Base-by-base conservation (phyloP, 306 rosid species). In the Quercus mongolica region DNA sequence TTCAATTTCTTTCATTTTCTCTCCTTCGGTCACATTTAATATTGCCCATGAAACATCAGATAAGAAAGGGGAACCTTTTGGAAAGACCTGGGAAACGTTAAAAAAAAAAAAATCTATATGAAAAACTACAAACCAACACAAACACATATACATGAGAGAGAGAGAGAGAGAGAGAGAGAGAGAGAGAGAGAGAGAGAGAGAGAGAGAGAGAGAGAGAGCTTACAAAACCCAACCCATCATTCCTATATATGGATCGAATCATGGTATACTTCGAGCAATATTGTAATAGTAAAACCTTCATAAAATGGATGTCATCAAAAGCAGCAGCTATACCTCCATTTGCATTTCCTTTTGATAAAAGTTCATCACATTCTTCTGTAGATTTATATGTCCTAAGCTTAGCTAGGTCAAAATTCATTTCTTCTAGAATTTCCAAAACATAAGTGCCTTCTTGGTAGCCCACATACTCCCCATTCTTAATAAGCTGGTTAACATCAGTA, bases 1-100 rank as follows among this genome's bases (percentile, higher is more conserved):
- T 77, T 90, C 89, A 11, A 87, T 87, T 20, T 49, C 31, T 74
- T 49, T 80, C 85, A 89, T 86, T 71, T 23, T 75, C 3, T 80
- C 85, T 77, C 92, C 90, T 17, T 85, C 90, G 0, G 88, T 85
- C 78, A 90, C 85, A 7, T 80, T 83, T 19, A 90, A 71, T 35
- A 92, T 76, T 55, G 88, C 90, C 57, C 84, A 83, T 26, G 97
- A 92, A 33, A 90, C 75, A 58, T 90, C 90, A 1, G 76, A 71
- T 2, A 80, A 77, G 10, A 92, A 78, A 58, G 93, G 89, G 2
- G 91, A 86, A 1, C 89, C 84, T 56, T 67, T 80, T 23, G 85
- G 91, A 12, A 88, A 86, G 1, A 33, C 88, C 86, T 83, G 57
- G 0, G 3, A 13, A 28, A 49, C 3, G 12, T 21, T 2, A 7